phyloP scores from a whole-genome alignment of 306 rosid species.

The Malus fusca region DNA sequence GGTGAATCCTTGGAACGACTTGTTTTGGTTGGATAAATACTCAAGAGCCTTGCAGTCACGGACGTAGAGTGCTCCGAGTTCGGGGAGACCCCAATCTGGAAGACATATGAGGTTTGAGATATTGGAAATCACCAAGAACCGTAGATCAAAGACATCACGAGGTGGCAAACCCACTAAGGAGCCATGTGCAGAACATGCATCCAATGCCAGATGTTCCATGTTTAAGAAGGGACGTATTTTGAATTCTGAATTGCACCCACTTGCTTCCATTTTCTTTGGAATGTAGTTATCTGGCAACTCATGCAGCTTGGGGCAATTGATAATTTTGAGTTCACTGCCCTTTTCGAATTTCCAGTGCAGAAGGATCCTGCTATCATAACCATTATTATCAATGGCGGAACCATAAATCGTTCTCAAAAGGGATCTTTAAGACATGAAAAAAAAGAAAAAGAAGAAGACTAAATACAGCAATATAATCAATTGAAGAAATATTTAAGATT shows the following conservation, averaged over 20 bases:
- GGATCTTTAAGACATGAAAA: no score
- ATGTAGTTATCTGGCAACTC: neutral
- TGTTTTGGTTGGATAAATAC: neutral
- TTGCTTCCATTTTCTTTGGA: conserved; percentile 1
- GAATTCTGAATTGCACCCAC: neutral
- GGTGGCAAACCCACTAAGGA: neutral
- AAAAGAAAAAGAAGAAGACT: no score
- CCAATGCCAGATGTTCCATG: neutral
- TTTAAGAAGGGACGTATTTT: neutral
- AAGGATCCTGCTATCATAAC: no score
- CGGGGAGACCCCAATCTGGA: neutral
- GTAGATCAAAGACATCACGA: neutral
- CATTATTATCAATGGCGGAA: no score
- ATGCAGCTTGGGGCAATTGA: conserved; percentile 12
- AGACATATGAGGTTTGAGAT: conserved; percentile 1
- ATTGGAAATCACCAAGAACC: conserved; percentile 9
- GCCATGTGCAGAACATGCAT: neutral
- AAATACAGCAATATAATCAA: no score
- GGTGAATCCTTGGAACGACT: neutral
- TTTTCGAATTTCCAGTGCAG: no score
- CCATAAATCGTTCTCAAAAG: no score
- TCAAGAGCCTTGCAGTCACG: neutral
- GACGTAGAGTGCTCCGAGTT: neutral
- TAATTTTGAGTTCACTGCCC: neutral
- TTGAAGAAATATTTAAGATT: no score